Percentiles rank a stretch among this genome's conserved stretches.
Conservation (phyloP, 257 asterid genomes). For the Perilla frutescens region DNA sequence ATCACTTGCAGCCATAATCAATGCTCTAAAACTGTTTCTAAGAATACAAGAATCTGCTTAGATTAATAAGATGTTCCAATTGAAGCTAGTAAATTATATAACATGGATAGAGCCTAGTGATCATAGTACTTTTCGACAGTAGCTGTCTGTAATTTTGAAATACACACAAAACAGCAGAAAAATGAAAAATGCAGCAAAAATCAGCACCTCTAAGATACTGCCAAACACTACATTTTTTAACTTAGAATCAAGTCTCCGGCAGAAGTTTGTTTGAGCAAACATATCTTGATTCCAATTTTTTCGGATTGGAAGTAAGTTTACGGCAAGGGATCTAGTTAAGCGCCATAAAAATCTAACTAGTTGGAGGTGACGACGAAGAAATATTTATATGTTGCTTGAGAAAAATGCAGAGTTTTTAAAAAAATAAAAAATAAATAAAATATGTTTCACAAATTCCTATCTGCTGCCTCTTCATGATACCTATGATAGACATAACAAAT, state of each 20-base stretch:
- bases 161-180: not conserved
- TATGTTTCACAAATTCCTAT: not conserved
- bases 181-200: not conserved
- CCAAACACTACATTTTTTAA: not conserved
- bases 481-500: not conserved
- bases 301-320: not conserved
- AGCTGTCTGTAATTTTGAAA: not conserved
- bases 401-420: not conserved
- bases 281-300: not conserved
- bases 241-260: constrained; percentile 19
- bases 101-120: not conserved
- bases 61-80: not conserved
- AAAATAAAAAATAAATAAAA: too few species aligned
- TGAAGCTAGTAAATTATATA: not conserved
- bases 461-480: not conserved
- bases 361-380: not conserved
- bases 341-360: not conserved
- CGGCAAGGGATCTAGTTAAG: not conserved
- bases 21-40: not conserved
- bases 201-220: not conserved
- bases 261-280: not conserved
- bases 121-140: constrained; percentile 12
- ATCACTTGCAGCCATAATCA: constrained; percentile 26
- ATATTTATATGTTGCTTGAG: not conserved
- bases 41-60: not conserved